Base-by-base conservation (phyloP, 1,139 yeast genomes). In the Taiozyma sp. region DNA sequence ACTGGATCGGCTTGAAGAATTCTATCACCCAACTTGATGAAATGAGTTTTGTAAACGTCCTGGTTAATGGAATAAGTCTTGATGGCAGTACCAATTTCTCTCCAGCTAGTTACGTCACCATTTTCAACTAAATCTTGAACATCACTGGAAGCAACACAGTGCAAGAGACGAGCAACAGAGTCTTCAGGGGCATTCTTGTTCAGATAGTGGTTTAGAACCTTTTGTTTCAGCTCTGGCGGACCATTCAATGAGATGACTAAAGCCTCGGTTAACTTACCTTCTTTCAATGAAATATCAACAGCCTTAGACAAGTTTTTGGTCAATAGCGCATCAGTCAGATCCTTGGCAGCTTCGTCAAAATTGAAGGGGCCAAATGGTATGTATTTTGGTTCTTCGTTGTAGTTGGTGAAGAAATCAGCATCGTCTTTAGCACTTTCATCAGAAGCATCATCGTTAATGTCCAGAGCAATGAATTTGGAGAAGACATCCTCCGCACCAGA, bases 51-150 rank as follows among this genome's bases (percentile, higher is more conserved):
- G 66, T 80, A 86, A 46, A 60, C 71, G 4, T 70, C 65, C 30
- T 71, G 75, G 55, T 77, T 78, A 2, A 69, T 60, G 48, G 82
- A 70, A 62, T 80, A 85, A 7, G 88, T 78, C 50, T 83, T 70
- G 51, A 92, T 78, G 29, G 91, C 78, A 41, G 79, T 74, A n/a
- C 93, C 88, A 59, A 88, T 82, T 50, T 84, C 85, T 62, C 81
- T 85, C 99, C 99, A 95, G 59, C 88, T 83, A 8, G 76, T 63
- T 45, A 91, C 83, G 63, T 87, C 86, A 28, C 90, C 88, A 64
- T 92, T 84, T 38, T 79, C 77, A 39, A 90, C 95, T 57, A 93
- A 70, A 66, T 93, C 98, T 36, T 79, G 71, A 24, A 88, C 77
- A 58, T 84, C 76, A 48, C 75, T 76, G 32, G 79, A 74, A 2